A percentile compares a stretch with the other conserved stretches of the same genome.
Evolutionary conservation across 257 asterid species (phyloP).

Genomic region (Solanum tarapatanum): DNA sequence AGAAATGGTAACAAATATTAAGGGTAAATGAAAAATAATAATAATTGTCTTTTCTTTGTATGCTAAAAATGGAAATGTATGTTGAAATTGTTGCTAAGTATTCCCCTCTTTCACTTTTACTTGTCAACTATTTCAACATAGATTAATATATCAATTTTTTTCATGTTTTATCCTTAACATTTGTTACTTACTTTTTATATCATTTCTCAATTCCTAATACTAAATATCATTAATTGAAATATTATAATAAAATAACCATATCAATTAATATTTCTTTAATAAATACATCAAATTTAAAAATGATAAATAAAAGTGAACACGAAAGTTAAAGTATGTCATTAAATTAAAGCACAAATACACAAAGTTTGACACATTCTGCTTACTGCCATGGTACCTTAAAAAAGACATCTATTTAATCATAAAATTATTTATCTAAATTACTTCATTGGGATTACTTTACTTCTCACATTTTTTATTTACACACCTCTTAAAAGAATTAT

Average conservation of each 20-base stretch:
- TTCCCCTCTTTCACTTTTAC: neutral
- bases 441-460: neutral
- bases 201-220: neutral
- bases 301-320: neutral
- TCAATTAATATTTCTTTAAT: neutral
- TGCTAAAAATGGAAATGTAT: neutral
- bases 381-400: neutral
- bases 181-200: neutral
- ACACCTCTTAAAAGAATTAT: neutral
- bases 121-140: neutral
- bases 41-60: neutral
- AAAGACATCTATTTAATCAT: neutral
- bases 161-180: neutral
- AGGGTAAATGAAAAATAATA: neutral
- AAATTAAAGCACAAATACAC: neutral
- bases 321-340: neutral
- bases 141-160: neutral
- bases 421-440: neutral
- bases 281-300: neutral
- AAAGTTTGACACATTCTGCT: neutral
- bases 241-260: neutral
- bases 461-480: neutral
- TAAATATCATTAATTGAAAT: neutral
- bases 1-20: neutral
- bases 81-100: neutral